These are phyloP conservation scores for Nannochloris sp. DNA, from an alignment of 139 green algal species.

Conservation along the genomic window DNA sequence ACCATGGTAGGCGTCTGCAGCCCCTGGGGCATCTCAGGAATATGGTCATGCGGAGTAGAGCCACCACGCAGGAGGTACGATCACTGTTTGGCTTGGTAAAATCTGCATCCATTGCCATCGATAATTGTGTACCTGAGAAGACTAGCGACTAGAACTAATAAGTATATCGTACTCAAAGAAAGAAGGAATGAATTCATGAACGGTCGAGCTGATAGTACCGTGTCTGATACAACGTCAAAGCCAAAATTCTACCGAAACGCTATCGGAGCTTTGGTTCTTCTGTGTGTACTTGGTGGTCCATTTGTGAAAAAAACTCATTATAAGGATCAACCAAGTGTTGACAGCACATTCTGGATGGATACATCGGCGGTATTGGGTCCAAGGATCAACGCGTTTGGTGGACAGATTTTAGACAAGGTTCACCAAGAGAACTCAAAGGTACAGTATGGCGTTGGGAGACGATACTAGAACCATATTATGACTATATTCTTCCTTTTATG, in stretches of 20 bases:
- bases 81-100: slow-evolving; percentile 21
- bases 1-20: slow-evolving; percentile 15
- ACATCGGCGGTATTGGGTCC: background rate
- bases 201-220: no score
- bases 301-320: no score
- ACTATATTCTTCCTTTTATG: background rate
- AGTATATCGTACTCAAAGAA: no score
- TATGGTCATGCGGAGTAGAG: slow-evolving; percentile 19
- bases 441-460: background rate
- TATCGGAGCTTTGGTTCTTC: no score
- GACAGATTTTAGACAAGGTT: background rate
- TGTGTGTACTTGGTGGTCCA: no score
- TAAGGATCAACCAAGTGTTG: no score
- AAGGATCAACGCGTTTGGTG: background rate
- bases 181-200: no score
- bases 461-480: background rate
- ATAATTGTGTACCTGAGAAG: background rate
- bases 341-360: no score
- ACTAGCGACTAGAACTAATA: no score
- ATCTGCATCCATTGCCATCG: slow-evolving; percentile 7
- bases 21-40: slow-evolving; percentile 17
- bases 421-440: background rate
- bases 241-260: no score
- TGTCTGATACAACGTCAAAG: no score
- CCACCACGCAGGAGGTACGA: slow-evolving; percentile 15